Evolutionary conservation across 768 basidiomycete species (phyloP).

Genomic region (Podaxis mareebaensis): DNA sequence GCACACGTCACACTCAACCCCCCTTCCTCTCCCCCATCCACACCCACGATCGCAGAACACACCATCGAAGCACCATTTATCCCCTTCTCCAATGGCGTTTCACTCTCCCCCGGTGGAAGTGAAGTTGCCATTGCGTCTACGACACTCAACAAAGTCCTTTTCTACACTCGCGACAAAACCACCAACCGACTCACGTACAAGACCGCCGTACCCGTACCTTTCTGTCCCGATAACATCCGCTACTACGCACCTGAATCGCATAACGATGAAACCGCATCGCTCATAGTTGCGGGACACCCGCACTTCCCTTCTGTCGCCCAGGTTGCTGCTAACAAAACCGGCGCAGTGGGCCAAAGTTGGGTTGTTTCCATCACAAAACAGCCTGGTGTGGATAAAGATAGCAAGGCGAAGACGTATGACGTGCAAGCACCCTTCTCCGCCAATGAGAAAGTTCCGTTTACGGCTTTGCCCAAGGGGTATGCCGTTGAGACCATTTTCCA

Average conservation of each 20-base stretch:
- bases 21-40: conserved; percentile 17
- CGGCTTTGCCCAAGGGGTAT: conserved; percentile 27
- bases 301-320: conserved; percentile 53
- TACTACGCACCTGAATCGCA: conserved; percentile 41
- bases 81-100: conserved; percentile 70
- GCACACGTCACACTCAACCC: conserved; percentile 50
- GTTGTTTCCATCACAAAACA: conserved; percentile 43
- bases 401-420: conserved; percentile 34
- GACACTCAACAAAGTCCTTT: conserved; percentile 42
- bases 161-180: conserved; percentile 51
- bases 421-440: conserved; percentile 49
- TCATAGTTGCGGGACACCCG: conserved; percentile 69
- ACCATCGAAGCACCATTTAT: conserved; percentile 46
- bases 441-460: conserved; percentile 38
- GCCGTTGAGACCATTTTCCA: conserved; percentile 68
- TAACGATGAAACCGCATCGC: conserved; percentile 27
- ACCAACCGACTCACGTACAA: conserved; percentile 44
- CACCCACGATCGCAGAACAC: conserved; percentile 34
- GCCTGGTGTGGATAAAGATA: conserved; percentile 13
- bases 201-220: conserved; percentile 49
- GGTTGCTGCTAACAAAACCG: conserved; percentile 46
- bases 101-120: conserved; percentile 50
- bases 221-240: conserved; percentile 60
- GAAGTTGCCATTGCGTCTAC: conserved; percentile 62
- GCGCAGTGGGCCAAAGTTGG: conserved; percentile 56